Evolutionary conservation across 2,329 filamentous ascomycete genomes (phyloP), one percentile per base, ranked within the genome.

Genomic region (Penicillium hordei): DNA sequence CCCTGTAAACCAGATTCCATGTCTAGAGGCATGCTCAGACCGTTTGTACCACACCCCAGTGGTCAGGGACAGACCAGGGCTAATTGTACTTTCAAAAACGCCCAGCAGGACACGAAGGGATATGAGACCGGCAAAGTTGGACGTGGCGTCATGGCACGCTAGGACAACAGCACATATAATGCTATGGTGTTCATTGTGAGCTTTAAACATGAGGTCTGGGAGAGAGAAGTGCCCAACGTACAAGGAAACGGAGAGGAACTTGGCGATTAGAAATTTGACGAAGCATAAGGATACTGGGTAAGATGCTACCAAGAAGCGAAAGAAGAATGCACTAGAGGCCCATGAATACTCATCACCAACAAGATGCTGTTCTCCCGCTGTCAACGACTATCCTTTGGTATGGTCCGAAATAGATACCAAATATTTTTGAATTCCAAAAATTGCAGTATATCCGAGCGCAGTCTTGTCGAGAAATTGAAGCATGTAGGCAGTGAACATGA

Each of bases 241-340:
- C 43, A 45, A 45, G 25, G 43, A 45, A 19, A 45, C 10, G 13
- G 43, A 45, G 25, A 82, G 74, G 62, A 82, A 79, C 60, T 78
- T 79, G n/a, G 77, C 81, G 6, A 82, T 76, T 2, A 77, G 79
- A 2, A 83, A 69, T 9, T 72, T 75, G 50, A 82, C 80, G 9
- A 83, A 45, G 25, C 43, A 45, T 45, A 76, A 0, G 82, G 70
- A 44, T 60, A 56, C 25, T 58, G 62, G 21, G 61, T 67, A 17
- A 66, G 77, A 31, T 79, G 77, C 53, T 81, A 77, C 8, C 76
- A 77, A 34, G 77, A 67, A n/a, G 81, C 80, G 81, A 57, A 83
- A 78, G 63, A 82, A 82, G 67, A 83, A 83, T 52, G 82, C 81
- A 13, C 78, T 81, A 19, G 75, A 76, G 58, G 70, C 60, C 82